Conservation (phyloP, 768 basidiomycete species). For the Boletus sensibilis region DNA sequence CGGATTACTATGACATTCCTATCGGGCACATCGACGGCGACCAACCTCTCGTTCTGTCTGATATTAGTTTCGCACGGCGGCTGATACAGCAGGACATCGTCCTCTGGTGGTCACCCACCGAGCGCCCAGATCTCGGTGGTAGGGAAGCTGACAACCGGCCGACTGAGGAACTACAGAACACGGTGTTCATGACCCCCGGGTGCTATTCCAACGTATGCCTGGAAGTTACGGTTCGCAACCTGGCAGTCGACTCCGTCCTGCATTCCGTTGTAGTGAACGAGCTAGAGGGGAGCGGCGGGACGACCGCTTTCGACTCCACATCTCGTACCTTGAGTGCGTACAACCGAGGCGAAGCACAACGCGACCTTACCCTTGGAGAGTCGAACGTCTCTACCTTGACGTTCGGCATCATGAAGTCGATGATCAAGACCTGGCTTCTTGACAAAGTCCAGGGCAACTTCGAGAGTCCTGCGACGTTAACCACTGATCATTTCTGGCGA, state of each 20-base stretch:
- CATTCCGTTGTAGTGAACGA: slow-evolving; percentile 97
- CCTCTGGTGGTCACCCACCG: slow-evolving; percentile 94
- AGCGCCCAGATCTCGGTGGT: slow-evolving; percentile 90
- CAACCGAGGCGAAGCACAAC: slow-evolving; percentile 54
- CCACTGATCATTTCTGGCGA: slow-evolving; percentile 95
- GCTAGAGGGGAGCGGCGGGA: slow-evolving; percentile 91
- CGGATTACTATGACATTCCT: slow-evolving; percentile 91
- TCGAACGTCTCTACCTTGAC: slow-evolving; percentile 84
- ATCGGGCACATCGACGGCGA: slow-evolving; percentile 92
- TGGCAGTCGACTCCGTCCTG: slow-evolving; percentile 90
- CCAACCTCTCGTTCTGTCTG: slow-evolving; percentile 81
- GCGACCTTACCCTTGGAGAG: slow-evolving; percentile 84
- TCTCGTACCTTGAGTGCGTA: slow-evolving; percentile 92
- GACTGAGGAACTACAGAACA: slow-evolving; percentile 74
- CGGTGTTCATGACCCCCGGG: slow-evolving; percentile 82
- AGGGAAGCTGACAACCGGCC: slow-evolving; percentile 82
- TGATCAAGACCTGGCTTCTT: slow-evolving; percentile 90
- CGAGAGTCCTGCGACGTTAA: slow-evolving; percentile 62
- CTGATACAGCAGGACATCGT: slow-evolving; percentile 85
- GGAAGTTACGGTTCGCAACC: slow-evolving; percentile 84
- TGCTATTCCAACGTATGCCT: slow-evolving; percentile 92
- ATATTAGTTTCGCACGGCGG: slow-evolving; percentile 87
- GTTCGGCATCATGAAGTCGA: slow-evolving; percentile 78
- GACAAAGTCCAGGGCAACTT: slow-evolving; percentile 75
- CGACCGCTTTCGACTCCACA: slow-evolving; percentile 91